Conservation (phyloP, 2,329 filamentous ascomycete species). For the Fusarium proliferatum region DNA sequence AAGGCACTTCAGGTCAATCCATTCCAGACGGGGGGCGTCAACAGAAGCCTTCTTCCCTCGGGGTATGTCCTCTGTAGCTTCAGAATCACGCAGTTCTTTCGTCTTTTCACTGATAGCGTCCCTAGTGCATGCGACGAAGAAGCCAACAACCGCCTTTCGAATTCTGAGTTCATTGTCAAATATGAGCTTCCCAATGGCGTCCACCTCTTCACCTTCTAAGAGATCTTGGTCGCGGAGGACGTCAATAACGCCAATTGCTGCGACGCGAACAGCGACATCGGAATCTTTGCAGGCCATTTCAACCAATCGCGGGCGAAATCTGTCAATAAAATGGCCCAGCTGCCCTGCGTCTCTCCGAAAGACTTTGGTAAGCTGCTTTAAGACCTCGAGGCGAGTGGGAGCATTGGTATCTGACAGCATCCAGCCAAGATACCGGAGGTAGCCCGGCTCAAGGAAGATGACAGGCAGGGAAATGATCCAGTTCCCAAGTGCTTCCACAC, state of each 20-base stretch:
- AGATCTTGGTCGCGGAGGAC: slow-evolving; percentile 84
- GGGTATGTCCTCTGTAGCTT: slow-evolving; percentile 77
- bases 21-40: slow-evolving; percentile 80
- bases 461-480: slow-evolving; percentile 91
- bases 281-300: slow-evolving; percentile 92
- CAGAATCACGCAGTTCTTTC: slow-evolving; percentile 85
- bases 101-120: slow-evolving; percentile 83
- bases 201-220: slow-evolving; percentile 91
- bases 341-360: slow-evolving; percentile 86
- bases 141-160: slow-evolving; percentile 87
- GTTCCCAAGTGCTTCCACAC: slow-evolving; percentile 83
- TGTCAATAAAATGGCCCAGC: slow-evolving; percentile 91
- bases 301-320: slow-evolving; percentile 86
- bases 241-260: slow-evolving; percentile 84
- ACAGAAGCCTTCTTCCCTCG: slow-evolving; percentile 79
- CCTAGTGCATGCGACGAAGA: slow-evolving; percentile 89
- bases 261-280: slow-evolving; percentile 82
- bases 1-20: slow-evolving; percentile 92
- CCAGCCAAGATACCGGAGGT: slow-evolving; percentile 95
- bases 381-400: slow-evolving; percentile 82
- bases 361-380: slow-evolving; percentile 83
- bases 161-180: slow-evolving; percentile 89
- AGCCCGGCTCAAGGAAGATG: slow-evolving; percentile 89
- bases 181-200: slow-evolving; percentile 85
- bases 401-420: slow-evolving; percentile 85